phyloP scores from a whole-genome alignment of 129 eudicot genomes.

The Kitagawia praeruptora region DNA sequence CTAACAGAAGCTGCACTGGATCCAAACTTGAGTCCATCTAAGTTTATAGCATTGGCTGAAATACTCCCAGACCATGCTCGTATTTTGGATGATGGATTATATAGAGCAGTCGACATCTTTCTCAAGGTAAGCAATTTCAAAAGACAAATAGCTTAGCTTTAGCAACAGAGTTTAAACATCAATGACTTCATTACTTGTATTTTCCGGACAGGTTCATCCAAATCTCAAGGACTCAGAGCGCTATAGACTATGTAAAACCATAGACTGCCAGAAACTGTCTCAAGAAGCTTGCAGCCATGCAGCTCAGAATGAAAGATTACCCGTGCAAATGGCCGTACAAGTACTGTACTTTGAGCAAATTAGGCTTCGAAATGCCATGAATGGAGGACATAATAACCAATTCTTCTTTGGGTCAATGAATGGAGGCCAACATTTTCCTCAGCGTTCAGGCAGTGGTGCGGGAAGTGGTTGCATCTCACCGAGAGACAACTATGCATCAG shows the following conservation, averaged over 20 bases:
- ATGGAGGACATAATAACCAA: slow-evolving; percentile 63
- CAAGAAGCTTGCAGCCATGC: slow-evolving; percentile 99
- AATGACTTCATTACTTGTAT: not conserved
- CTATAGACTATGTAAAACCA: slow-evolving; percentile 86
- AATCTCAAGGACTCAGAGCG: slow-evolving; percentile 88
- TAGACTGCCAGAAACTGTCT: slow-evolving; percentile 84
- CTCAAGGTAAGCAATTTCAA: slow-evolving; percentile 51
- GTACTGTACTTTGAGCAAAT: slow-evolving; percentile 96
- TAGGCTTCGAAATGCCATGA: slow-evolving; percentile 91
- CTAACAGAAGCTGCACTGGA: slow-evolving; percentile 87
- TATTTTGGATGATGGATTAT: slow-evolving; percentile 69
- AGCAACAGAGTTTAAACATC: not conserved
- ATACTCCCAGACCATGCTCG: slow-evolving; percentile 95
- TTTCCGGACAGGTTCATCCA: slow-evolving; percentile 66
- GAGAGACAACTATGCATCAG: slow-evolving; percentile 93
- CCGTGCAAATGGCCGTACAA: slow-evolving; percentile 98
- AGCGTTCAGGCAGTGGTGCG: slow-evolving; percentile 79
- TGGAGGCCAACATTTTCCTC: slow-evolving; percentile 51
- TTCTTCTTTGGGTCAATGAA: slow-evolving; percentile 66
- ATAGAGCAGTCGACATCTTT: slow-evolving; percentile 89
- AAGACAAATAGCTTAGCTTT: not conserved
- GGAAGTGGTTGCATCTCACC: slow-evolving; percentile 99
- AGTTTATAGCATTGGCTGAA: slow-evolving; percentile 74
- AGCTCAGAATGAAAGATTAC: slow-evolving; percentile 89
- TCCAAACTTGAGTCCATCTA: slow-evolving; percentile 55